Base-by-base conservation (phyloP, 2,329 filamentous ascomycete genomes). In the Fusarium torulosum region DNA sequence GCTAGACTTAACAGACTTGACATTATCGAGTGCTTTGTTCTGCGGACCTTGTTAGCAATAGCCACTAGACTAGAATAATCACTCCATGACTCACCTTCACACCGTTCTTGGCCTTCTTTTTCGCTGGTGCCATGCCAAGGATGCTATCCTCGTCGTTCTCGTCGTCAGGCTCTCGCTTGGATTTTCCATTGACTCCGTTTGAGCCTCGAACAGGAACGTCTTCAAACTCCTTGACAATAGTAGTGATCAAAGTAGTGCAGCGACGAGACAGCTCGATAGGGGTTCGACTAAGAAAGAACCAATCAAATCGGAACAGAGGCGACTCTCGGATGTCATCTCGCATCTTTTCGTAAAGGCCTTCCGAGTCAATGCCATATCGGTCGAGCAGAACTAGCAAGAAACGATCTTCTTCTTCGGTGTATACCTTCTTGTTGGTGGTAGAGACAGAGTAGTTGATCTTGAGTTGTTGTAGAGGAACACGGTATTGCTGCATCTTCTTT, bases 371-470 rank as follows among this genome's bases (percentile, higher is more conserved):
- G 8, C 96, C 96, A 72, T 94, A 91, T 78, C 91, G 92, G 80
- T 99, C 94, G 7, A 99, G 85, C 81, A 97, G 91, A 49, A 99
- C 95, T 33, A 99, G 85, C 52, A 99, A 81, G 81, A 99, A 99
- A 5, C 96, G 89, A 76, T 99, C 96, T 78, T 99, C 96, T 76
- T 99, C 96, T 77, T 99, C 96, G 0, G 94, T 98, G 78, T 99
- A 99, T 1, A 99, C 94, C 83, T 99, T 99, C 84, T 99, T 99
- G 87, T 99, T 99, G 11, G 96, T 99, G 3, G 96, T 99, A 8
- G 94, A 97, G 27, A 99, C 96, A 0, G 94, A 97, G 80, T 99
- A 99, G 81, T 97, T 98, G 83, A 99, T 94, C 84, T 97, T 97
- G 75, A 99, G 89, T 79, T 99, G 96, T 79, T 99, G 96, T 17